Base-by-base conservation (phyloP, 495 filamentous ascomycete species). In the Trichoderma virens region DNA sequence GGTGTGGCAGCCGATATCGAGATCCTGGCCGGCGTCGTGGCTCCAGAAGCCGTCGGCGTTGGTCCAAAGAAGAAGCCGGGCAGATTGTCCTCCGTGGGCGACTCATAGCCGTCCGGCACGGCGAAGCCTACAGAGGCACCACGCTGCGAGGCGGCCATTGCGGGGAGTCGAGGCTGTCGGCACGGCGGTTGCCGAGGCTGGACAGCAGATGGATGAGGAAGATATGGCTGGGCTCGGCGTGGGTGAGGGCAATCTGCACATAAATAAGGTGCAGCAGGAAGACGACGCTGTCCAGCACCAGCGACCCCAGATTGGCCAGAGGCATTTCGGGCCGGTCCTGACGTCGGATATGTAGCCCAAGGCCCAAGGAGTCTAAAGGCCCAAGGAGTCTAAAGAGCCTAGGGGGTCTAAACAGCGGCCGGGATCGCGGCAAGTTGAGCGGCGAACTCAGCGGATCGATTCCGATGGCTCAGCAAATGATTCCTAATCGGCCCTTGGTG, bases 251-350 rank as follows among this genome's bases (percentile, higher is more conserved):
- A 61, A 71, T 71, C 68, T 69, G 69, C 61, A 78, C 72, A 64
- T 78, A 74, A 56, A 78, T 72, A 41, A 78, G 69, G 11, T 73
- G 73, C 25, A 72, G 75, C 60, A 78, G 68, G 65, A 76, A 78
- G 64, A 76, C 72, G 27, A 76, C 69, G 56, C 73, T 68, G 61
- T 76, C 70, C 38, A 76, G 61, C 38, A 75, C 59, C 43, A 78
- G 67, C 23, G 75, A 73, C 27, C 74, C 74, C 60, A 78, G 66
- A 64, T 75, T 74, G 62, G 66, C 68, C 56, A 78, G 67, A 64
- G 75, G 71, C 75, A 78, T 78, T n/a, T n/a, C 27, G 51, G 43
- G 51, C 51, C 11, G 25, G 9, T 25, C n/a, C n/a, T n/a, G n/a
- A n/a, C n/a, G n/a, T n/a, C n/a, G n/a, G n/a, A n/a, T n/a, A n/a